These are phyloP conservation scores for Tardiomyces depauwii DNA, from an alignment of 1,139 yeast species.

Conservation along the genomic window DNA sequence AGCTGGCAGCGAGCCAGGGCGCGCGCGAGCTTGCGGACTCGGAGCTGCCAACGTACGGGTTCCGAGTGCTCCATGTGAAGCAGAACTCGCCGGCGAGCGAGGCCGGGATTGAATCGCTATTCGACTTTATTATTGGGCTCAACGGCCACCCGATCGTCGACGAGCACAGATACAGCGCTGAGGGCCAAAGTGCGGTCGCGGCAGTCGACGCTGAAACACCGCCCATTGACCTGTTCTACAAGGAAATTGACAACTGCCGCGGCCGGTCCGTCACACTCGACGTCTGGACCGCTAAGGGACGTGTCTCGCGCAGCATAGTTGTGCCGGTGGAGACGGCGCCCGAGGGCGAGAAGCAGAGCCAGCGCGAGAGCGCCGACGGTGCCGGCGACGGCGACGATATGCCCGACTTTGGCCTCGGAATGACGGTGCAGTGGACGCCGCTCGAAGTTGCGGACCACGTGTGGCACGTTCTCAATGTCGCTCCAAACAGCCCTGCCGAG, in stretches of 20 bases:
- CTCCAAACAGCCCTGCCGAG: slow-evolving; percentile 76
- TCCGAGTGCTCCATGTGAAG: slow-evolving; percentile 43
- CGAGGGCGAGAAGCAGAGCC: background rate
- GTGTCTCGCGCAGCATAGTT: slow-evolving; percentile 41
- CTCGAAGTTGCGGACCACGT: slow-evolving; percentile 67
- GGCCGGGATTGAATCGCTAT: slow-evolving; percentile 65
- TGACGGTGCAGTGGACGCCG: slow-evolving; percentile 69
- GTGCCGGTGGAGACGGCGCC: slow-evolving; percentile 23
- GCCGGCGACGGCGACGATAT: background rate
- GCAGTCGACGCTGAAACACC: slow-evolving; percentile 10
- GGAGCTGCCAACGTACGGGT: slow-evolving; percentile 32
- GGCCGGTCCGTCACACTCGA: slow-evolving; percentile 40
- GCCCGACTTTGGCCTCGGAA: slow-evolving; percentile 37
- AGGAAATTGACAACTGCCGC: slow-evolving; percentile 7
- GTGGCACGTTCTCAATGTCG: slow-evolving; percentile 75
- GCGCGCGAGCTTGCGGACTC: slow-evolving; percentile 8
- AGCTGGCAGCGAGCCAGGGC: slow-evolving; percentile 18
- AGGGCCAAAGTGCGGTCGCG: slow-evolving; percentile 11
- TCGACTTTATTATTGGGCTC: slow-evolving; percentile 71
- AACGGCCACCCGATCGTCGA: slow-evolving; percentile 49
- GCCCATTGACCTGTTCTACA: slow-evolving; percentile 18
- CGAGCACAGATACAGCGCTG: background rate
- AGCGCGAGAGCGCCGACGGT: slow-evolving; percentile 2
- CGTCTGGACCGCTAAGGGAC: slow-evolving; percentile 90
- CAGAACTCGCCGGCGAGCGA: slow-evolving; percentile 32